phyloP scores from a whole-genome alignment of 2,329 filamentous ascomycete genomes.

The Diplodia scrobiculata region DNA sequence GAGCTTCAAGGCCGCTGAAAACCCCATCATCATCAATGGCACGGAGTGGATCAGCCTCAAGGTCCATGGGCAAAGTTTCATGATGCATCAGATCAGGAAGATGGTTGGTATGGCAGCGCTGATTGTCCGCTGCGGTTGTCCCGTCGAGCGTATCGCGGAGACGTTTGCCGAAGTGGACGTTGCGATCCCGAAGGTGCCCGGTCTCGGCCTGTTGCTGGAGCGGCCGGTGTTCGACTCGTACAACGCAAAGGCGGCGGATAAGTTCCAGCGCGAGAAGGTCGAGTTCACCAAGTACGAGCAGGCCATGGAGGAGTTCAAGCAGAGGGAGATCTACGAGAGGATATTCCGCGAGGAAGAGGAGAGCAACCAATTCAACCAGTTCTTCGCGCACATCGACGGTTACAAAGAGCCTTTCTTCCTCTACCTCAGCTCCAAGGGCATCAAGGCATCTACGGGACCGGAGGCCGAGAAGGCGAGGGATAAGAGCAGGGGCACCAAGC shows the following conservation, averaged over 20 bases:
- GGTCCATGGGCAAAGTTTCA: conserved; percentile 97
- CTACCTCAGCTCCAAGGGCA: conserved; percentile 54
- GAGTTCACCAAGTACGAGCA: conserved; percentile 77
- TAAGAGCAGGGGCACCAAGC: conserved; percentile 7
- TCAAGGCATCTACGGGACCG: conserved; percentile 45
- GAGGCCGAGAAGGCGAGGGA: conserved; percentile 15
- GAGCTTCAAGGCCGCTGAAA: conserved; percentile 74
- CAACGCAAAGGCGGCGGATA: conserved; percentile 69
- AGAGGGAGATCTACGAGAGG: conserved; percentile 84
- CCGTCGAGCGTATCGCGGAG: conserved; percentile 68
- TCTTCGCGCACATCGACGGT: conserved; percentile 56
- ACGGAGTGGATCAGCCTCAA: conserved; percentile 96
- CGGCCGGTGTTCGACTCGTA: conserved; percentile 88
- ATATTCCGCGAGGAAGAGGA: conserved; percentile 90
- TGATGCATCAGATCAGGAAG: conserved; percentile 99
- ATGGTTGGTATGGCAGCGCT: conserved; percentile 95
- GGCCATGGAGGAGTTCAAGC: conserved; percentile 85
- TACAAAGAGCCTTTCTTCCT: conserved; percentile 54
- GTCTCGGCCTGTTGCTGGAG: conserved; percentile 83
- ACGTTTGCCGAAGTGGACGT: conserved; percentile 73
- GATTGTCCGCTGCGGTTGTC: conserved; percentile 79
- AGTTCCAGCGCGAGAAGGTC: conserved; percentile 67
- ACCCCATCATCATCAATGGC: conserved; percentile 74
- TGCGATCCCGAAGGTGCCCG: conserved; percentile 90
- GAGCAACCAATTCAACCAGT: conserved; percentile 67